Base-by-base conservation (phyloP, 495 filamentous ascomycete species). In the Penicillium coffeae region DNA sequence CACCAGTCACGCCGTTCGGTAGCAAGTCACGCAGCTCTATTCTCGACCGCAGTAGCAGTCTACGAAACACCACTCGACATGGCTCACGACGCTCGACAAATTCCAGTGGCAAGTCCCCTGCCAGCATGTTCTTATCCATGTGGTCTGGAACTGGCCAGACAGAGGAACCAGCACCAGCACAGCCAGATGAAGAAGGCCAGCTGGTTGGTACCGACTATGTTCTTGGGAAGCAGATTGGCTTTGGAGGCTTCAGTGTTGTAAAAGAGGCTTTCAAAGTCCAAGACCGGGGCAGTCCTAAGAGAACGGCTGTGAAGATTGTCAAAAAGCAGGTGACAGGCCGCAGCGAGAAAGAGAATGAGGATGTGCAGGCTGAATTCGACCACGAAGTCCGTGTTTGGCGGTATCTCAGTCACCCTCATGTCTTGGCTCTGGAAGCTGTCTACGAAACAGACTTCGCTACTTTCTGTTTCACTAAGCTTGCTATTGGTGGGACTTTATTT, bases 361-460 rank as follows among this genome's bases (percentile, higher is more conserved):
- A 77, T 49, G 69, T 85, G 16, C 86, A 88, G 54, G 80, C 82
- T 3, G 81, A 87, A 49, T 88, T 89, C 47, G 85, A 88, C 50
- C 85, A 87, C 50, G 86, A 89, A 63, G 79, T 89, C 19, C 70
- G 75, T 19, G 73, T 89, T 12, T 89, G 86, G 86, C 71, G 85
- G 21, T 83, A 77, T 50, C 70, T 89, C n/a, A 77, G 71, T 42
- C 82, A 89, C 54, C 77, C 73, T 6, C 76, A 87, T 56, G 78
- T 89, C 20, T 60, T 89, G 22, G 76, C 80, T 0, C 71, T 89
- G 2, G 74, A 87, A 50, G 76, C 77, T 3, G 86, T 88, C 10
- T 86, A 84, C 58, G 82, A 84, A 58, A 87, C 81, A 12, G 76
- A 85, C 35, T 84, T 77, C 45, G 86, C 86, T 10, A 89, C 85